Conservation (phyloP, 192 early-diverging fungal genomes). For the Ambispora gerdemannii region DNA sequence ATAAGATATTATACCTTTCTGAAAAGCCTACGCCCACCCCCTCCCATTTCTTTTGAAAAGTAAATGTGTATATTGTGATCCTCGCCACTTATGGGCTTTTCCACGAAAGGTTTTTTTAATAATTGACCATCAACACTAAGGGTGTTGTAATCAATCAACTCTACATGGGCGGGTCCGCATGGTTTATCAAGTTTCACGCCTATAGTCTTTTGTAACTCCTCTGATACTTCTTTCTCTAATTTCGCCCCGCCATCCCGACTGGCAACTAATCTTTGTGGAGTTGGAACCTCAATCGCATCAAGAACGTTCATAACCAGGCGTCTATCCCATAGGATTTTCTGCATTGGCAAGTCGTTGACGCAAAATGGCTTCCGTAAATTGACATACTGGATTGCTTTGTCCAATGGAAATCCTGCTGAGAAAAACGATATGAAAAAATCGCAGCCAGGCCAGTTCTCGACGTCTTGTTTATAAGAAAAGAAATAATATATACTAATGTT, state of each 20-base stretch:
- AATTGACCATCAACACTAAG: constrained; percentile 63
- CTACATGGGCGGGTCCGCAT: constrained; percentile 12
- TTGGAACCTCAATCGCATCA: constrained; percentile 75
- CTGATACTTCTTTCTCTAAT: constrained; percentile 50
- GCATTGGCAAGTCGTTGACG: constrained; percentile 89
- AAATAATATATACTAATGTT: not conserved
- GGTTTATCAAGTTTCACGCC: constrained; percentile 44
- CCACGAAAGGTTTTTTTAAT: constrained; percentile 92
- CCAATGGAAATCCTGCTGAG: constrained; percentile 87
- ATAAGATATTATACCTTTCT: constrained; percentile 53
- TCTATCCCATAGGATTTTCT: constrained; percentile 85
- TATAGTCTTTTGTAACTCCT: constrained; percentile 49
- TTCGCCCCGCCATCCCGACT: constrained; percentile 66
- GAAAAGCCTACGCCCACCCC: constrained; percentile 76
- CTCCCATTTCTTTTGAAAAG: constrained; percentile 76
- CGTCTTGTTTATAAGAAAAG: constrained; percentile 44
- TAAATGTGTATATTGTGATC: constrained; percentile 98
- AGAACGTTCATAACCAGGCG: constrained; percentile 83
- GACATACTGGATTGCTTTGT: constrained; percentile 90
- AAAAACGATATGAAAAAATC: constrained; percentile 98
- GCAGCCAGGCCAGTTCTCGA: constrained; percentile 87
- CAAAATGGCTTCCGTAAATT: constrained; percentile 79
- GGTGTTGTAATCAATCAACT: constrained; percentile 63
- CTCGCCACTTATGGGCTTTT: constrained; percentile 95
- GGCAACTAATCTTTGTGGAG: constrained; percentile 72